Conservation (phyloP, 495 filamentous ascomycete genomes). For the Aspergillus panamensis region DNA sequence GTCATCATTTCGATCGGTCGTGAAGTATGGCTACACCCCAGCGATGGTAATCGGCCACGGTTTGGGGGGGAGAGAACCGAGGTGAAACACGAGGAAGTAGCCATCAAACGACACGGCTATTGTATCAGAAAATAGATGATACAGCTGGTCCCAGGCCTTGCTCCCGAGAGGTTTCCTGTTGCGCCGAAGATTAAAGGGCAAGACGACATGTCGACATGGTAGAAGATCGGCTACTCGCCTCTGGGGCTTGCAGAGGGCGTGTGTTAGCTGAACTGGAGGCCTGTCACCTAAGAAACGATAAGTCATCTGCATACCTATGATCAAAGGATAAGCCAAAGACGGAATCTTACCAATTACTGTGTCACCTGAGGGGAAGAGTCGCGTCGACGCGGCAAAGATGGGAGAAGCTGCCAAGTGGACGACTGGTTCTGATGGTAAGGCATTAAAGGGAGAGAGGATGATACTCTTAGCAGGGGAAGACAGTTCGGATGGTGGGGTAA, state of each 20-base stretch:
- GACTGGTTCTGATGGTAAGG: neutral
- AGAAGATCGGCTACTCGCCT: neutral
- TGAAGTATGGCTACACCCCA: neutral
- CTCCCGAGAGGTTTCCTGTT: neutral
- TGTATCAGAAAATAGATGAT: neutral
- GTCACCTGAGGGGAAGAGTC: no score
- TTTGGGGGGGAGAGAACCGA: neutral
- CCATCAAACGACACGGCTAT: neutral
- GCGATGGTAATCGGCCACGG: neutral
- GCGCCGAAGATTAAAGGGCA: slow-evolving; percentile 1
- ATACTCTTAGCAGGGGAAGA: neutral
- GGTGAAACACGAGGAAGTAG: neutral
- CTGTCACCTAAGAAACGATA: neutral
- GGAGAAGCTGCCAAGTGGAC: neutral
- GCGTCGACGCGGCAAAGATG: neutral
- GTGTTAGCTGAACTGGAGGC: neutral
- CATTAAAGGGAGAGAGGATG: neutral
- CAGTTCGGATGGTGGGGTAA: neutral
- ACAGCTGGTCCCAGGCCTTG: neutral
- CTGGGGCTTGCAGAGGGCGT: neutral
- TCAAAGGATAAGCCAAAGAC: no score
- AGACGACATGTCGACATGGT: neutral
- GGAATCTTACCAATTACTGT: no score
- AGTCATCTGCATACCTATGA: slow-evolving; percentile 6
- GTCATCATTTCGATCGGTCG: neutral